Base-by-base conservation (phyloP, 352 stramenopile genomes). In the Pythium guiyangense region DNA sequence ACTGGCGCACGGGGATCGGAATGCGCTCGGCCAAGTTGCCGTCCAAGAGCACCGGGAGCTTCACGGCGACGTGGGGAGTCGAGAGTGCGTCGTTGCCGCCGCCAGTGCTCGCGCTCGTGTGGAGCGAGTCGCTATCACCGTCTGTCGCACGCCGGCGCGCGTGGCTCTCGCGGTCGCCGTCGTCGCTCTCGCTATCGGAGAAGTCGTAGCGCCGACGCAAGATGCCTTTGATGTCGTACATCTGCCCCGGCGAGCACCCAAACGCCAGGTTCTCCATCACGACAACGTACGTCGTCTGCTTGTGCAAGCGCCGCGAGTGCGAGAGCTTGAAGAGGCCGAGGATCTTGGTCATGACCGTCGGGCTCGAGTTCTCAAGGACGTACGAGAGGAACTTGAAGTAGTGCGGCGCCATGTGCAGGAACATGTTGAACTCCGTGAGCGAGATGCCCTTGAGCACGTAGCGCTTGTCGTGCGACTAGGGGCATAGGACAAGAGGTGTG, bases 361-460 rank as follows among this genome's bases (percentile, higher is more conserved):
- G 63, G 18, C 62, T 85, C 11, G 75, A 60, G 8, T 68, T 53
- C 59, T 89, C 76, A 37, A 90, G 63, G 29, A 91, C 66, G 25
- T 73, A 68, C 27, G 78, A 74, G 63, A 95, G 88, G 27, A 90
- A 95, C 68, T 89, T 86, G 63, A 95, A 93, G 49, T 95, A 95
- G 39, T 88, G 74, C 18, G 81, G 85, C 15, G 85, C 85, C 82
- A 95, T 92, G 66, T 95, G 81, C 52, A 93, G 64, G 47, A 95
- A 95, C 85, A 95, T 95, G 63, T 95, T 95, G 63, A 92, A 93
- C 61, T 95, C 85, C 17, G 71, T 90, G 64, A 91, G 69, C 2
- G 85, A 85, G 49, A 95, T 92, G 6, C 85, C 85, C 51, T 95
- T 95, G 34, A 95, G 56, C 34, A 95, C 74, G 48, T 86, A 95